Percentiles rank a stretch among this genome's conserved stretches.
Evolutionary conservation across 768 basidiomycete genomes (phyloP).

Genomic region (Podaxis mareebaensis): DNA sequence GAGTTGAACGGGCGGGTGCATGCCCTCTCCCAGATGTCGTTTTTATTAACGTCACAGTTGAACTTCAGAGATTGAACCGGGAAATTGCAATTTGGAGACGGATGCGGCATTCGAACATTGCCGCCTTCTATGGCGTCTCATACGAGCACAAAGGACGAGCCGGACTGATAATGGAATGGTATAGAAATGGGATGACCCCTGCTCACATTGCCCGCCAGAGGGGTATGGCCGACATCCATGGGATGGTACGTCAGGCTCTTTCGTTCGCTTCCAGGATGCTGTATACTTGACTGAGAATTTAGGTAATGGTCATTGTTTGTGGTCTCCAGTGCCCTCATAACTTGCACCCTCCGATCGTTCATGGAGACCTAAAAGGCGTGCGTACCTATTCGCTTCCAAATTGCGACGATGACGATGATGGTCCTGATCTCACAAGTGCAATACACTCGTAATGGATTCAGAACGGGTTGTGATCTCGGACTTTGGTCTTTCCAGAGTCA

Average conservation of each 20-base stretch:
- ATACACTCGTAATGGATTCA: slow-evolving; percentile 39
- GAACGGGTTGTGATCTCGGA: slow-evolving; percentile 30
- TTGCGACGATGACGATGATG: not conserved
- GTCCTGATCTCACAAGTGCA: slow-evolving; percentile 23
- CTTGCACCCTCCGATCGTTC: slow-evolving; percentile 38
- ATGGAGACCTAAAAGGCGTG: slow-evolving; percentile 46
- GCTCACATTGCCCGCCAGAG: slow-evolving; percentile 22
- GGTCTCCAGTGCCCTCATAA: slow-evolving; percentile 41
- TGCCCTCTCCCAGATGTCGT: not conserved
- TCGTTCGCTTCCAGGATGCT: not conserved
- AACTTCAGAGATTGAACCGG: slow-evolving; percentile 36
- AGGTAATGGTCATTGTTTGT: slow-evolving; percentile 38
- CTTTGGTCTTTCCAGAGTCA: slow-evolving; percentile 33
- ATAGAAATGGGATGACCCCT: slow-evolving; percentile 30
- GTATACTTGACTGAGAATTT: not conserved
- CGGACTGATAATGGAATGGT: slow-evolving; percentile 43
- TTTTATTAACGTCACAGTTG: not conserved
- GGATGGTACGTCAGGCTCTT: slow-evolving; percentile 19
- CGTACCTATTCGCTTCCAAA: slow-evolving; percentile 14
- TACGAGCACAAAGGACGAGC: slow-evolving; percentile 32
- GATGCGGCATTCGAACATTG: slow-evolving; percentile 42
- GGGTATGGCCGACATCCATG: slow-evolving; percentile 18
- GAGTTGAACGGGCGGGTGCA: slow-evolving; percentile 22
- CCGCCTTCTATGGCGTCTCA: slow-evolving; percentile 38
- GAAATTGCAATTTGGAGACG: slow-evolving; percentile 41